Evolutionary conservation across 1,284 basidiomycete species (phyloP), one percentile per base, ranked within the genome.

Genomic region (Wallemia ichthyophaga): DNA sequence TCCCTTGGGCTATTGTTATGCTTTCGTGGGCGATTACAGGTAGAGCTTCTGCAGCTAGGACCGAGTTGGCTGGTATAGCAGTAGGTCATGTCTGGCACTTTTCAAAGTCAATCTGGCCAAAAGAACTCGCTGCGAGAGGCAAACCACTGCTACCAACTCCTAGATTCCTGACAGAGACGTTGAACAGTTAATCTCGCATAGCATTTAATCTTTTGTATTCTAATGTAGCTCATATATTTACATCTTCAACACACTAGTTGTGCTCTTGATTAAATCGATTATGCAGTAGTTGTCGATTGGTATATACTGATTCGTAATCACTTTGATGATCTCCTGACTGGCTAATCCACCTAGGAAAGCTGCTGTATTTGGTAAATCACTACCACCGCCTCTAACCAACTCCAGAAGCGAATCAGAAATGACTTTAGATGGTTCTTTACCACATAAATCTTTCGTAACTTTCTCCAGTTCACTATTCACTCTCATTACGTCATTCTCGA

Each of bases 271-370:
- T 61, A 95, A 76, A 71, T 98, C 89, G 59, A 92, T 75, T 25
- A 88, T 74, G 63, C 83, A 86, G 62, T 82, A 83, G 23, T 88
- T 86, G 65, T 84, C 80, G 60, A 94, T 76, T 1, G 92, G 92
- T 23, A 88, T 76, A 69, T 99, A 99, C 71, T 98, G 94, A 67
- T 81, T 81, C 62, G 92, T 96, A 65, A 95, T 82, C 70, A 96
- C 76, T 75, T 99, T 98, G 76, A 98, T 96, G 5, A 81, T 80
- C 70, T 98, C 94, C 66, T 98, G 94, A n/a, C 88, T 88, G 25
- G 91, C 83, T 21, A 98, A 70, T 0, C 92, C 94, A 17, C 94
- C 94, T 1, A 96, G 71, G 66, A 98, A 80, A 0, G 89, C 89
- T 0, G 94, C 85, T 0, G 83, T 91, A 63, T 88, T 91, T 0